Percentiles rank a stretch among this genome's conserved stretches.
Conservation (phyloP, 2,329 filamentous ascomycete genomes). For the Parastagonospora avenae region DNA sequence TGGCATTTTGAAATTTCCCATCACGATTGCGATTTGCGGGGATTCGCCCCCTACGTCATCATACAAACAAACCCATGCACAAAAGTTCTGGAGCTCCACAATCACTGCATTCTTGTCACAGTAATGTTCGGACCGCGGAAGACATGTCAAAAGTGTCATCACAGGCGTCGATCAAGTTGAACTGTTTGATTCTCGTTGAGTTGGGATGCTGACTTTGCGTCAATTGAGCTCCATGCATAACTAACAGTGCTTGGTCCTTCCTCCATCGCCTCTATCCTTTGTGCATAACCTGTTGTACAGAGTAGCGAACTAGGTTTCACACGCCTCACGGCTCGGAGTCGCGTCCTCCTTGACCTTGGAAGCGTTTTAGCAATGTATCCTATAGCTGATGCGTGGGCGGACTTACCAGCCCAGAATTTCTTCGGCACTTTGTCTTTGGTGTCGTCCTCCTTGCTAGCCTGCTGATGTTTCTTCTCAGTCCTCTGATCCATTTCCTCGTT, state of each 20-base stretch:
- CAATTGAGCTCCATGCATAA: background rate
- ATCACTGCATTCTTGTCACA: background rate
- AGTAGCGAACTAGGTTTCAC: background rate
- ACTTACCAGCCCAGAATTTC: conserved; percentile 49
- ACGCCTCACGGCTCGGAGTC: conserved; percentile 19
- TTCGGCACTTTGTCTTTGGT: conserved; percentile 49
- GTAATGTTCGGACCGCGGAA: background rate
- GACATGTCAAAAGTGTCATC: background rate
- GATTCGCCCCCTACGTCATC: conserved; percentile 21
- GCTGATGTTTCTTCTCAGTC: conserved; percentile 49
- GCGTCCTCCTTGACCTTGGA: background rate
- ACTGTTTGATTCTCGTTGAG: too few species aligned
- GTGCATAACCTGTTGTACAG: too few species aligned
- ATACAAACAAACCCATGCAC: conserved; percentile 17
- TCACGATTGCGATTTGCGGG: conserved; percentile 29
- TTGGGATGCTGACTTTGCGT: too few species aligned
- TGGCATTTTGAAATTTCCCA: conserved; percentile 38
- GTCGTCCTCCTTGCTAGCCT: conserved; percentile 43
- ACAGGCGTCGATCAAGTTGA: background rate
- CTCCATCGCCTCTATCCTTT: too few species aligned
- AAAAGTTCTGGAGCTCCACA: conserved; percentile 18
- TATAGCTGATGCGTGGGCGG: background rate
- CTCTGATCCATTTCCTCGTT: conserved; percentile 52
- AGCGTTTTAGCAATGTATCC: conserved; percentile 10
- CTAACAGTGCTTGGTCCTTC: background rate